Evolutionary conservation across 2,329 filamentous ascomycete species (phyloP).

Genomic region (Cordyceps tenuipes): DNA sequence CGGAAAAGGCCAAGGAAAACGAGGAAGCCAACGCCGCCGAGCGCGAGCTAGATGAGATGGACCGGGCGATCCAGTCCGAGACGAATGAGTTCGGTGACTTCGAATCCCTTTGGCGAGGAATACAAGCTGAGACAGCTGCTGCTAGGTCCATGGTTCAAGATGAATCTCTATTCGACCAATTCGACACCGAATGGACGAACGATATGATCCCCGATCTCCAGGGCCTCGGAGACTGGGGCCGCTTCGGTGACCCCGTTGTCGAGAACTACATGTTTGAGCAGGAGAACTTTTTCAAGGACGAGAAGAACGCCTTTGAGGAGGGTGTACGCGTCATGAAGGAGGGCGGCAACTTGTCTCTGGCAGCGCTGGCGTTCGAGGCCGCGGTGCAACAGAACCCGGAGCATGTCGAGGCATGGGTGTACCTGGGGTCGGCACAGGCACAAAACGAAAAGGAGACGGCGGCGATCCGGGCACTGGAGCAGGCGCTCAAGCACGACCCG

Average conservation of each 20-base stretch:
- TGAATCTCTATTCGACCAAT: conserved; percentile 53
- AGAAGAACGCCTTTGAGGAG: conserved; percentile 82
- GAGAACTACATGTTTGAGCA: conserved; percentile 93
- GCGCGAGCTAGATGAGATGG: conserved; percentile 79
- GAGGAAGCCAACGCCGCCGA: conserved; percentile 68
- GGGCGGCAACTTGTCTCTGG: conserved; percentile 87
- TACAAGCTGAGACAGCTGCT: conserved; percentile 66
- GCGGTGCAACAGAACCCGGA: conserved; percentile 83
- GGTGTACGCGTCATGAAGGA: conserved; percentile 88
- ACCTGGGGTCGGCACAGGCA: conserved; percentile 83
- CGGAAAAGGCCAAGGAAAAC: conserved; percentile 45
- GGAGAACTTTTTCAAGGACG: conserved; percentile 79
- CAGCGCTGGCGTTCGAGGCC: conserved; percentile 90
- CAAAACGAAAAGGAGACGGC: conserved; percentile 98
- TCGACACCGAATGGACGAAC: conserved; percentile 73
- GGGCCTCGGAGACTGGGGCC: conserved; percentile 52
- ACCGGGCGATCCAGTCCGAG: conserved; percentile 59
- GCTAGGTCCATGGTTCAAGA: conserved; percentile 64
- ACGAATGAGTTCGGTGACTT: conserved; percentile 76
- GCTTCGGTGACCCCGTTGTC: conserved; percentile 65
- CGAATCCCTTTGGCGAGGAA: conserved; percentile 80
- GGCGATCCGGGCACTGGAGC: conserved; percentile 86
- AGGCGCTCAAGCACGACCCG: conserved; percentile 79
- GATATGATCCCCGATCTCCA: conserved; percentile 50
- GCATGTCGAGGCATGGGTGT: conserved; percentile 89